Conservation (phyloP, 169 alveolate species). For the Eimeria sp. region DNA sequence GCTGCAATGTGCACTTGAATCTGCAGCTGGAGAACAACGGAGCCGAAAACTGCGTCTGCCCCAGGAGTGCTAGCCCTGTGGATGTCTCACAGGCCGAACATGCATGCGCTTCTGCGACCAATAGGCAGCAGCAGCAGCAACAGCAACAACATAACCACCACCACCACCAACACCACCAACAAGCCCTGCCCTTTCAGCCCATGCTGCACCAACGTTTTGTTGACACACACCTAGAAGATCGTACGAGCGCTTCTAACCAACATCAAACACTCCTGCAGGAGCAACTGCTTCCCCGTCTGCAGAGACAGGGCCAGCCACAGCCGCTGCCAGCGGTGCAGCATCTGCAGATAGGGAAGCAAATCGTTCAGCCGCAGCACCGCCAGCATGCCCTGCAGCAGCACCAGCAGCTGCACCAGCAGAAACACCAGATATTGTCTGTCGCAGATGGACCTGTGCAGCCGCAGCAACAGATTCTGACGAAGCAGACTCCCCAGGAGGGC, state of each 20-base stretch:
- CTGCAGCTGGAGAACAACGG: not conserved
- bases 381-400: not conserved
- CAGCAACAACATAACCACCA: not conserved
- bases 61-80: not conserved
- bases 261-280: not conserved
- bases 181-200: not conserved
- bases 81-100: not conserved
- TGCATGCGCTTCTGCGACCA: not conserved
- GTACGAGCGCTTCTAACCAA: not conserved
- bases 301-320: slow-evolving; percentile 1
- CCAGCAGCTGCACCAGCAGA: not conserved
- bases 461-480: not conserved
- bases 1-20: not conserved
- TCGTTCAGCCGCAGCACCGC: not conserved
- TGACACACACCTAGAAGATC: not conserved
- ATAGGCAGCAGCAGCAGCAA: not conserved
- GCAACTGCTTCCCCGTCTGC: not conserved
- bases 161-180: not conserved
- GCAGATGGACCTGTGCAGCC: not conserved
- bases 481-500: slow-evolving; percentile 4
- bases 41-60: not conserved
- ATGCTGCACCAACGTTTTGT: not conserved
- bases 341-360: not conserved
- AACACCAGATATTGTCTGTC: not conserved
- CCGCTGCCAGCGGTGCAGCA: not conserved